These are phyloP conservation scores for Scenedesmus sp. DNA, from an alignment of 163 green algal genomes.

Conservation along the genomic window DNA sequence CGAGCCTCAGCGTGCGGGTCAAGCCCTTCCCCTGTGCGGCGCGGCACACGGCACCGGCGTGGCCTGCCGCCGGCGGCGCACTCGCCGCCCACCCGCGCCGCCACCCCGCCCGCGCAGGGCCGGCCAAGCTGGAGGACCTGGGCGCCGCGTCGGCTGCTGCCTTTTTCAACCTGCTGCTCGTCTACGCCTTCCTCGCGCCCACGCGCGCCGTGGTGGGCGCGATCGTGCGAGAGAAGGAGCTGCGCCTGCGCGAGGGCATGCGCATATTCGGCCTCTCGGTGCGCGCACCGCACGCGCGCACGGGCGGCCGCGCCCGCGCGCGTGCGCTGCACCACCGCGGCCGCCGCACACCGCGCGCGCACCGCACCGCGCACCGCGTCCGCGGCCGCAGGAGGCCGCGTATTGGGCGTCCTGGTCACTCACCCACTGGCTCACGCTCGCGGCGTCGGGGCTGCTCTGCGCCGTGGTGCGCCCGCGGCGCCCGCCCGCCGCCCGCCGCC, in stretches of 20 bases:
- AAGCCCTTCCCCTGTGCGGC: conserved; percentile 85
- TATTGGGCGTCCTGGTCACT: conserved; percentile 86
- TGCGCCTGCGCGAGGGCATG: conserved; percentile 89
- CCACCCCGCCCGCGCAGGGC: no score
- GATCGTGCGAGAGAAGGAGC: conserved; percentile 91
- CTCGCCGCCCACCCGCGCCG: no score
- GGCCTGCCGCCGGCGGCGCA: no score
- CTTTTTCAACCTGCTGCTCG: conserved; percentile 84
- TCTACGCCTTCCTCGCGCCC: conserved; percentile 80
- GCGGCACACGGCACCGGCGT: no score
- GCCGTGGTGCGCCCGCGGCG: no score
- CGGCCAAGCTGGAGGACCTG: conserved; percentile 69
- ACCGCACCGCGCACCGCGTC: not conserved
- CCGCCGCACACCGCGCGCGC: no score
- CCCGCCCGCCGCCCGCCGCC: no score
- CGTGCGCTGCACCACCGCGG: no score
- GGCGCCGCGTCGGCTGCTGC: conserved; percentile 65
- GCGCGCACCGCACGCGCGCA: not conserved
- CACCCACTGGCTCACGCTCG: conserved; percentile 75
- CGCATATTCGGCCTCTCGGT: conserved; percentile 76
- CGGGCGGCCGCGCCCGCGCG: not conserved
- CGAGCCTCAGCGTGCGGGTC: conserved; percentile 50
- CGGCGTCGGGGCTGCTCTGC: conserved; percentile 71
- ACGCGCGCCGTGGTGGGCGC: conserved; percentile 56
- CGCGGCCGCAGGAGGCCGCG: conserved; percentile 51